A percentile compares a stretch with the other conserved stretches of the same genome.
Conservation (phyloP, 306 rosid genomes). For the Prunus campanulata region DNA sequence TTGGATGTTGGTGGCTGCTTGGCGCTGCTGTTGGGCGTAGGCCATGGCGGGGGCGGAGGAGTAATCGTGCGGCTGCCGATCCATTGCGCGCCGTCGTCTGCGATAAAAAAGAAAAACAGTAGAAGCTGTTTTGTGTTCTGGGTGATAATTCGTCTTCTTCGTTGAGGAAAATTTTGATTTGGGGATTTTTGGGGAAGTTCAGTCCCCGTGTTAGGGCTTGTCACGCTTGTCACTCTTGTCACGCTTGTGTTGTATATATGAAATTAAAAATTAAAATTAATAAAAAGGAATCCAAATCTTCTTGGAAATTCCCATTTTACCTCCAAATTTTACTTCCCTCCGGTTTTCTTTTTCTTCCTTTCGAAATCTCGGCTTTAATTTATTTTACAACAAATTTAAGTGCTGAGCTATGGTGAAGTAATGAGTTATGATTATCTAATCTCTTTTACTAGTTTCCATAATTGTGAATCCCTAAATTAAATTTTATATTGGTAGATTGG, state of each 20-base stretch:
- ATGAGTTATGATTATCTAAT: too few relatives aligned
- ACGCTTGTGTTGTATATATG: background rate
- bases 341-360: too few relatives aligned
- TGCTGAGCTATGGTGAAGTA: too few relatives aligned
- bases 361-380: too few relatives aligned
- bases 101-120: background rate
- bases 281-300: too few relatives aligned
- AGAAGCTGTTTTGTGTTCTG: background rate
- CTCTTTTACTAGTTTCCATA: too few relatives aligned
- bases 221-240: background rate
- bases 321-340: too few relatives aligned
- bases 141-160: background rate
- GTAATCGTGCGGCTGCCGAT: conserved; percentile 82
- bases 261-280: too few relatives aligned
- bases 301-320: too few relatives aligned
- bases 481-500: too few relatives aligned
- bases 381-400: too few relatives aligned
- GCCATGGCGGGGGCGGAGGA: conserved; percentile 69
- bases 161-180: background rate
- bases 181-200: background rate
- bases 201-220: background rate
- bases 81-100: conserved; percentile 37
- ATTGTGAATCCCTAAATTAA: too few relatives aligned
- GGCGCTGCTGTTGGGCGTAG: conserved; percentile 84
- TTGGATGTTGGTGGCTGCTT: conserved; percentile 43